Base-by-base conservation (phyloP, 202 grass and related monocot species). In the Zoysia matrella region DNA sequence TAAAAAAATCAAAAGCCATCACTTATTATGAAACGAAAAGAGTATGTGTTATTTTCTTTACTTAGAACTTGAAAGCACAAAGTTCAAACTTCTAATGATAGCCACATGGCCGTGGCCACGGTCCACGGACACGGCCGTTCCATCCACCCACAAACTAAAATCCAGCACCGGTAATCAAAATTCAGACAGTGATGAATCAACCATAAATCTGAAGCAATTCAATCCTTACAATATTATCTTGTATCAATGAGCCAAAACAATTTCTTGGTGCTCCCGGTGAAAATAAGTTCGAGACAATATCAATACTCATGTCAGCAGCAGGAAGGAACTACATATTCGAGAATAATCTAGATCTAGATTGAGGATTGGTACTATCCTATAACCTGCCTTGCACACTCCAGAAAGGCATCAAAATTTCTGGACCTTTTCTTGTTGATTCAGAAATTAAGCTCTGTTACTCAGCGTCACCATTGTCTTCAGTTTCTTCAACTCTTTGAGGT, bases 401-500 rank as follows among this genome's bases (percentile, higher is more conserved):
- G 75, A 83, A 81, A 94, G 86, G 66, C 51, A 77, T 86, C 67
- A 81, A 86, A 95, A 88, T 74, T 85, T 92, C 88, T 84, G 74
- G 81, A 75, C 8, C 65, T 50, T 1, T 85, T 74, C 82, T 79
- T 84, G 64, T 57, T 67, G 55, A 71, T 65, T 75, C 65, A 80
- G 42, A 79, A 16, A 71, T 51, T 49, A 83, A 80, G 36, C 49
- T 50, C 11, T 14, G 43, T 86, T 79, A 90, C 75, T 86, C 80
- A 3, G 75, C 70, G 30, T 71, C 56, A 1, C 9, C 88, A 42
- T 44, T 69, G 0, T 90, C 91, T 61, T 78, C 84, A 18, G 4
- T 47, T 13, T 87, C 84, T 2, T 74, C 76, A 39, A 58, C 56
- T 16, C 12, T 89, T 58, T 77, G 53, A 30, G 88, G 86, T 54